phyloP scores from a whole-genome alignment of 73 alveolate genomes.

The Paramecium pentaurelia region DNA sequence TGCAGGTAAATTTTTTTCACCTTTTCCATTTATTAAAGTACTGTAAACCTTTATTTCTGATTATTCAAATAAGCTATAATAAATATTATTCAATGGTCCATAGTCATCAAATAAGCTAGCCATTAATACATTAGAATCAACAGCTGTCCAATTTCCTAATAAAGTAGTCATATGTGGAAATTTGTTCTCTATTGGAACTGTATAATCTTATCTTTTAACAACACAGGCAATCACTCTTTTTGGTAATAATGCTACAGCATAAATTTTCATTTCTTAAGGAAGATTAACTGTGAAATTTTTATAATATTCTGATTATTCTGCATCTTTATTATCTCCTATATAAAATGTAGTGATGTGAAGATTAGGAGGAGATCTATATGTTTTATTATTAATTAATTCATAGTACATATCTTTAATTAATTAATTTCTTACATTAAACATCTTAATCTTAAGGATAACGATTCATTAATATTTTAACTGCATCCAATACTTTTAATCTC shows the following conservation, averaged over 20 bases:
- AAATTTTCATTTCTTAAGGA: neutral
- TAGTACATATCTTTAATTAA: neutral
- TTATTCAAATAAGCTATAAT: neutral
- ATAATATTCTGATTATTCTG: constrained; percentile 27
- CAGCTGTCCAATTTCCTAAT: constrained; percentile 26
- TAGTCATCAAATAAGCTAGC: neutral
- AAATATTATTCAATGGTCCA: neutral
- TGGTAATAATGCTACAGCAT: constrained; percentile 10
- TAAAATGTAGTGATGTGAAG: constrained; percentile 12
- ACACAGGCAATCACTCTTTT: constrained; percentile 40
- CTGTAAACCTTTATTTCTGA: neutral
- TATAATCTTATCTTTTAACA: neutral
- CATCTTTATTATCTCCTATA: constrained; percentile 2
- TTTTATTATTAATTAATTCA: neutral
- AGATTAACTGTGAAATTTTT: neutral
- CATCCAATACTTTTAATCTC: neutral
- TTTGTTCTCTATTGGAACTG: constrained; percentile 27
- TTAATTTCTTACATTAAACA: neutral
- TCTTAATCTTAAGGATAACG: neutral
- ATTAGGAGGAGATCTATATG: neutral
- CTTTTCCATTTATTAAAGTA: constrained; percentile 7
- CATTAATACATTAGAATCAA: constrained; percentile 35
- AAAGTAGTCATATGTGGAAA: constrained; percentile 31
- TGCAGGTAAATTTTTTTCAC: neutral
- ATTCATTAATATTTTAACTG: neutral